phyloP scores from a whole-genome alignment of 1,139 yeast genomes.

The Zygoascus sp. region DNA sequence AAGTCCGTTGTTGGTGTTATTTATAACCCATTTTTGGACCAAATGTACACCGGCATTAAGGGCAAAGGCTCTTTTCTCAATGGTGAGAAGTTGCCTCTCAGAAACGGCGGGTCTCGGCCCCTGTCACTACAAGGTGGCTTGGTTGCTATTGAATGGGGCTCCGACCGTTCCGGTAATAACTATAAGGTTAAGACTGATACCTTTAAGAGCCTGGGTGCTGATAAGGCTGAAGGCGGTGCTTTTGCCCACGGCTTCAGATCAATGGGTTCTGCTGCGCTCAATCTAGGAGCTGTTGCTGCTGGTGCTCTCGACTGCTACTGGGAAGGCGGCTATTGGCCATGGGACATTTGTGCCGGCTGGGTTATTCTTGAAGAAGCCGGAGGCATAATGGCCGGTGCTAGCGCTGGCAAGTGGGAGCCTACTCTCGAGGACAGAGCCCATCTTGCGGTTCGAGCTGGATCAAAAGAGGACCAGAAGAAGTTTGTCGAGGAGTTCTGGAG shows the following conservation, averaged over 20 bases:
- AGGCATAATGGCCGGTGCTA: conserved; percentile 51
- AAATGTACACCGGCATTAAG: conserved; percentile 47
- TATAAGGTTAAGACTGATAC: conserved; percentile 47
- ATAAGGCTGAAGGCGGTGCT: conserved; percentile 42
- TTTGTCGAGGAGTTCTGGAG: conserved; percentile 49
- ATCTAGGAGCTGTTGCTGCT: conserved; percentile 50
- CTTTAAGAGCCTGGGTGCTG: conserved; percentile 43
- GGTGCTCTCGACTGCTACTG: conserved; percentile 56
- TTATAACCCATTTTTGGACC: conserved; percentile 50
- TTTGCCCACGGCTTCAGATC: conserved; percentile 57
- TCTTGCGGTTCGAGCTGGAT: conserved; percentile 51
- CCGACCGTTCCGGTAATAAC: conserved; percentile 50
- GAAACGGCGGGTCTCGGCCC: conserved; percentile 32
- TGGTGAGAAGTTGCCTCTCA: conserved; percentile 40
- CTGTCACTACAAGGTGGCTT: conserved; percentile 47
- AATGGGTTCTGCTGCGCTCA: conserved; percentile 58
- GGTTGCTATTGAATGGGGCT: conserved; percentile 57
- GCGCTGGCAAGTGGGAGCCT: conserved; percentile 45
- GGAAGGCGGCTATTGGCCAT: conserved; percentile 61
- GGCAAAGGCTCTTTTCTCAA: conserved; percentile 52
- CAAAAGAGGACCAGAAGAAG: conserved; percentile 37
- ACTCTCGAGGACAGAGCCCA: conserved; percentile 48
- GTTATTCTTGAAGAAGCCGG: conserved; percentile 55
- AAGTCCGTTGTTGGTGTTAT: conserved; percentile 56
- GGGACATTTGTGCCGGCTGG: conserved; percentile 69